Base-by-base conservation (phyloP, 2,329 filamentous ascomycete genomes). In the Penicillium crustosum region DNA sequence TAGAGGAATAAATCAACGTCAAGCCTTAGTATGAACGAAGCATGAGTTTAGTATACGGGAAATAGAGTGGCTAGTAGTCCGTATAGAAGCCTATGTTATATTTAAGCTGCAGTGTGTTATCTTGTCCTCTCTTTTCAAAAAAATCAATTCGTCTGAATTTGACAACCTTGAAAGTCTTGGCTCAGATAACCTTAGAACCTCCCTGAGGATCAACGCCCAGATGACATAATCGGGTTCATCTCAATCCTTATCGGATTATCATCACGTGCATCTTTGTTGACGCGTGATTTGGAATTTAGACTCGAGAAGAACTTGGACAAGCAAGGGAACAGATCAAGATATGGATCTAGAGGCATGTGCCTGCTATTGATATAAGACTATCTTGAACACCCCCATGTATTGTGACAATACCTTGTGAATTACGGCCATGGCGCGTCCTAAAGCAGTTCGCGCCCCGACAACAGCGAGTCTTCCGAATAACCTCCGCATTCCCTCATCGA, bases 391-490 rank as follows among this genome's bases (percentile, higher is more conserved):
- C 13, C 2, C 25, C n/a, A 8, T 1, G 29, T 10, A 21, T 10
- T 35, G n/a, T 5, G 21, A 2, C 12, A 19, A 23, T 10, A 39
- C 19, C 31, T 23, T 35, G 15, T 36, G 12, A 48, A 29, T 4
- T 19, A 27, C 27, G 6, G 57, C 38, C 63, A 73, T 76, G 73
- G 67, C 71, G 54, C 72, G 70, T 53, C 59, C 63, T 35, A 73
- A 70, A 56, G 49, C 66, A 25, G 62, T 77, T 25, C 75, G 75
- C 55, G 79, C 90, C 38, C 90, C 90, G 19, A 90, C 89, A 47
- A 86, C 85, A 51, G 86, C 86, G 55, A 86, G 88, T 64, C 83
- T 94, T 49, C 83, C 88, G n/a, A 87, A 89, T 50, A 82, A 84
- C 29, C 81, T 91, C 62, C 86, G 86, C 66, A 82, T 93, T 68